Base-by-base conservation (phyloP, 2,329 filamentous ascomycete genomes). In the Aspergillus glaucus region DNA sequence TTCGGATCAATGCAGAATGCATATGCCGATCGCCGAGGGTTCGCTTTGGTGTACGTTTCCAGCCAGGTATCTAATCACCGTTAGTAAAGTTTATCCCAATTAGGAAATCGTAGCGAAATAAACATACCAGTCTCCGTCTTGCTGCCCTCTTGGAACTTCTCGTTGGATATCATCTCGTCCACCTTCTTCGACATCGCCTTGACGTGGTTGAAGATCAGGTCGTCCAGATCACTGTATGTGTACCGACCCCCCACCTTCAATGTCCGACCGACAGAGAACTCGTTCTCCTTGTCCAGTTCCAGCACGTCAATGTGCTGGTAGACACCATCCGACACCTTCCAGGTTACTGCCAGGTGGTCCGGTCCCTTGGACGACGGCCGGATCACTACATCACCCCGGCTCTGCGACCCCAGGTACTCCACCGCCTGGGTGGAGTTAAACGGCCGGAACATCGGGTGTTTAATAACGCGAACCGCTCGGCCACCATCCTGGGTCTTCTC, bases 131-230 rank as follows among this genome's bases (percentile, higher is more conserved):
- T 87, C 62, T 93, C 87, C 52, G 83, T 78, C 62, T 85, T 85
- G 53, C 83, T 91, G 51, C 86, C 84, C 54, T 82, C 82, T 72
- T 95, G 89, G 76, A 87, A 98, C 70, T 95, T 95, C 66, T 97
- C 92, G 68, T 96, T 86, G 56, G 86, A 82, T 78, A 89, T 93
- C 76, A 98, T 85, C 75, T 98, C 92, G 57, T 95, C 89, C 45
- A 97, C 92, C 78, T 98, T 98, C 71, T 86, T 88, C 15, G 90
- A 87, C 93, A 97, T 98, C 46, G 91, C 88, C 74, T 95, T 93
- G 65, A 98, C 88, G 66, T 98, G 93, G 63, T 93, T 87, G 64
- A 95, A 91, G 58, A 98, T 97, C 73, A 98, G 72, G 68, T 98
- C 93, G 71, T 98, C 93, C 52, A 98, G 77, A 84, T 98, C 93